A percentile compares a stretch with the other conserved stretches of the same genome.
Evolutionary conservation across 2,329 filamentous ascomycete genomes (phyloP).

Genomic region (Fusarium sp.): DNA sequence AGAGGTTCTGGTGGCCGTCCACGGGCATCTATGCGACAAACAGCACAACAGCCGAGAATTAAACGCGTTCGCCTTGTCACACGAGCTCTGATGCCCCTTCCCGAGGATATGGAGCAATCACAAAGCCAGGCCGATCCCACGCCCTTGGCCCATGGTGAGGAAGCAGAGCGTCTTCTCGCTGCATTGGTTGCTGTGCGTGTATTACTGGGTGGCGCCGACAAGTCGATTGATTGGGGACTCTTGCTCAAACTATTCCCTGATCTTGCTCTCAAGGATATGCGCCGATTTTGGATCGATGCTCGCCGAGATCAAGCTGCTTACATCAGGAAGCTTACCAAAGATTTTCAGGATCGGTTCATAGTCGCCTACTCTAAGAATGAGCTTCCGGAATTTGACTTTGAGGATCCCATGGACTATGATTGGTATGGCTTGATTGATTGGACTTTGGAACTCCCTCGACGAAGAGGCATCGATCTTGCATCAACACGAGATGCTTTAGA

Average conservation of each 20-base stretch:
- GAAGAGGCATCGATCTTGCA: slow-evolving; percentile 63
- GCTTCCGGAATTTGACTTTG: slow-evolving; percentile 71
- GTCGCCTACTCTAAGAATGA: slow-evolving; percentile 73
- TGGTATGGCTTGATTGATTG: slow-evolving; percentile 76
- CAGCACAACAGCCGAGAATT: slow-evolving; percentile 21
- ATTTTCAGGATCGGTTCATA: slow-evolving; percentile 75
- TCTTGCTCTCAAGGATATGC: slow-evolving; percentile 63
- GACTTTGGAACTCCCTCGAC: slow-evolving; percentile 66
- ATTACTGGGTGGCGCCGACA: slow-evolving; percentile 70
- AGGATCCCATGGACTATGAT: slow-evolving; percentile 73
- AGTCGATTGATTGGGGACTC: slow-evolving; percentile 71
- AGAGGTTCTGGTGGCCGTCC: slow-evolving; percentile 10
- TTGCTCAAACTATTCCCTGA: slow-evolving; percentile 67
- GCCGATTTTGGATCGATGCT: slow-evolving; percentile 66
- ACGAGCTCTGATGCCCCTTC: slow-evolving; percentile 48
- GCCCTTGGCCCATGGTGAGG: slow-evolving; percentile 1
- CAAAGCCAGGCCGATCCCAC: slow-evolving; percentile 14
- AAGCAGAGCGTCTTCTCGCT: slow-evolving; percentile 58
- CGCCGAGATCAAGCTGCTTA: slow-evolving; percentile 63
- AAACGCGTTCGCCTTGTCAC: slow-evolving; percentile 50
- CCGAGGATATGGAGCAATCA: background rate
- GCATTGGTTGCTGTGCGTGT: slow-evolving; percentile 69
- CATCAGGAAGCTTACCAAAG: slow-evolving; percentile 65
- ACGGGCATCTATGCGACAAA: slow-evolving; percentile 17
- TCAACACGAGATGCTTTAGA: slow-evolving; percentile 59